A percentile compares a stretch with the other conserved stretches of the same genome.
Conservation (phyloP, 768 basidiomycete genomes). For the Kwoniella bestiolae region DNA sequence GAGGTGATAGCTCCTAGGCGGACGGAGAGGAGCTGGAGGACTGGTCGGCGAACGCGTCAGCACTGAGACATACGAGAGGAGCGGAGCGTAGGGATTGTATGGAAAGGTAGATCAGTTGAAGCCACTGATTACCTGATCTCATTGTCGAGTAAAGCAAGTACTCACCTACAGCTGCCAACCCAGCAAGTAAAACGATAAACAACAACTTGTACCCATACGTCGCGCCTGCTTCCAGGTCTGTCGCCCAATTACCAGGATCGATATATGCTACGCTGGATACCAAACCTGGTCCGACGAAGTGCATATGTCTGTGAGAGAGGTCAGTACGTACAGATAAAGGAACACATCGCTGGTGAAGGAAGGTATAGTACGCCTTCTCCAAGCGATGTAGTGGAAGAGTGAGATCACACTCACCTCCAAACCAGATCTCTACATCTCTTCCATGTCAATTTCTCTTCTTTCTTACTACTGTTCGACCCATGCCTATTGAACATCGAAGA, state of each 20-base stretch:
- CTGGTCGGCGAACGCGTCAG: no score
- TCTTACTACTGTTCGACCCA: neutral
- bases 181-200: slow-evolving; percentile 81
- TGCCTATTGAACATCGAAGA: neutral
- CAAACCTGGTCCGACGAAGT: slow-evolving; percentile 74
- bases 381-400: no score
- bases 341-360: no score
- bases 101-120: no score
- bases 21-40: slow-evolving; percentile 80
- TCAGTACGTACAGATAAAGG: neutral
- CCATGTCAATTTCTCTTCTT: slow-evolving; percentile 1
- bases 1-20: slow-evolving; percentile 66
- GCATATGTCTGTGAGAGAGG: slow-evolving; percentile 38
- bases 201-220: slow-evolving; percentile 82
- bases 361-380: no score
- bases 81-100: no score
- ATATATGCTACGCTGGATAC: slow-evolving; percentile 83
- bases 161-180: slow-evolving; percentile 70
- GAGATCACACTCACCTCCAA: slow-evolving; percentile 22
- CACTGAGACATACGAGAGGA: no score
- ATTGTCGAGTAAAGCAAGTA: slow-evolving; percentile 11
- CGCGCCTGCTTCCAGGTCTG: slow-evolving; percentile 85
- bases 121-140: no score
- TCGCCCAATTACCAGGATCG: slow-evolving; percentile 76
- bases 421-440: slow-evolving; percentile 10